Base-by-base conservation (phyloP, 2,329 filamentous ascomycete species). In the Chaetomium olivaceum region DNA sequence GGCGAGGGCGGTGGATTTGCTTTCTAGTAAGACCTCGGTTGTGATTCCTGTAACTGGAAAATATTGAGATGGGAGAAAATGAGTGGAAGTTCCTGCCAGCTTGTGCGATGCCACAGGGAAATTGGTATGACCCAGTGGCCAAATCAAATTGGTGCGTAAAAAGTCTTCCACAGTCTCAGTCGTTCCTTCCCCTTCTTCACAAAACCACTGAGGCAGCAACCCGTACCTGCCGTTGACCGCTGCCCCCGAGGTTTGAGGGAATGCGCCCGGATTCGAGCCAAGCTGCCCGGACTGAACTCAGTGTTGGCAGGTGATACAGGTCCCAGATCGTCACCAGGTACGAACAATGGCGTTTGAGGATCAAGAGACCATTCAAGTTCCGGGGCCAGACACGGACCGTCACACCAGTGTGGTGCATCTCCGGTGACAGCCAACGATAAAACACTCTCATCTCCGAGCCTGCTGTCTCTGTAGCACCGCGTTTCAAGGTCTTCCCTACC, bases 1-100 rank as follows among this genome's bases (percentile, higher is more conserved):
- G 25, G 48, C 11, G 39, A 33, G 19, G 19, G 27, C 4, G 19
- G 11, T 7, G 50, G 12, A 31, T 54, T 29, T 52, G 21, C n/a
- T 29, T 36, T 27, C 12, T 16, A 9, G 39, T 56, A 19, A 23
- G 36, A 62, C 51, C 14, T 3, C 27, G 39, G 25, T 46, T 29
- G 50, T n/a, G 14, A 8, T 43, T 4, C 31, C 52, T 61, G 43
- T n/a, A 43, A 23, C 3, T 43, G 16, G 52, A 43, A 43, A 43
- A 46, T 55, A 55, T 60, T 23, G 19, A 57, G 51, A 51, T 39
- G 57, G 39, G 33, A 65, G 46, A 55, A 62, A 65, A 50, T 46
- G 29, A 36, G 62, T 50, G 48, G 59, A 65, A 62, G 31, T 50
- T 48, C n/a, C 39, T 50, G 19, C 12, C 36, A 48, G 23, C 19